Base-by-base conservation (phyloP, 163 green algal species). In the Prototheca cutis region DNA sequence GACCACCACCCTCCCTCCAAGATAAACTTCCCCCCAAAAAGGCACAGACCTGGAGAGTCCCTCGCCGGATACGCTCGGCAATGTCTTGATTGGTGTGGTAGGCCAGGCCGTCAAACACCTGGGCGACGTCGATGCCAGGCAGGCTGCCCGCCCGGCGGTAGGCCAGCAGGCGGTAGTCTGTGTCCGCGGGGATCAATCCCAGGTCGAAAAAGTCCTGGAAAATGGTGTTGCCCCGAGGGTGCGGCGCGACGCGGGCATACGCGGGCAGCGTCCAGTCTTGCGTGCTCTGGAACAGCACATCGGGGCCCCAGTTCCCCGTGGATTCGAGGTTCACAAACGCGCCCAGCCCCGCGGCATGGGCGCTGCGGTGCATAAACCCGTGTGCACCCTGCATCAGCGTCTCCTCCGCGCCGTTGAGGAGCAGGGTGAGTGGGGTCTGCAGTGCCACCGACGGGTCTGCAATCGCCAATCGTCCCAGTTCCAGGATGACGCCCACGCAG, bases 381-480 rank as follows among this genome's bases (percentile, higher is more conserved):
- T 82, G 65, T 10, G 76, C 65, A 8, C 72, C 78, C 69, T 87
- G 69, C 47, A 73, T 82, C 29, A 90, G 62, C 6, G 81, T 81
- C 71, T 91, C 84, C 70, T 91, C 84, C 4, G 72, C 84, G 10
- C 84, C 84, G 53, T 89, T 90, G 65, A 91, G 74, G 24, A 90
- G 65, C 40, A 90, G 77, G 23, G 87, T 48, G 8, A 88, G 32
- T 2, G 82, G 82, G 2, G 56, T 58, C 6, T 53, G 33, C 53
- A 84, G 58, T 32, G 33, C 8, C 23, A 63, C 40, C 4, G 49
- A 24, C 4, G 33, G 53, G 51, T 77, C 52, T 1, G 64, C 62
- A 10, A 83, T 49, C 25, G 84, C 25, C 17, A 61, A 56, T 3
- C 80, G 64, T 0, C 75, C 80, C n/a, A 75, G n/a, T 59, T 87